Evolutionary conservation across 2,329 filamentous ascomycete genomes (phyloP).

Genomic region (Byssothecium circinans): DNA sequence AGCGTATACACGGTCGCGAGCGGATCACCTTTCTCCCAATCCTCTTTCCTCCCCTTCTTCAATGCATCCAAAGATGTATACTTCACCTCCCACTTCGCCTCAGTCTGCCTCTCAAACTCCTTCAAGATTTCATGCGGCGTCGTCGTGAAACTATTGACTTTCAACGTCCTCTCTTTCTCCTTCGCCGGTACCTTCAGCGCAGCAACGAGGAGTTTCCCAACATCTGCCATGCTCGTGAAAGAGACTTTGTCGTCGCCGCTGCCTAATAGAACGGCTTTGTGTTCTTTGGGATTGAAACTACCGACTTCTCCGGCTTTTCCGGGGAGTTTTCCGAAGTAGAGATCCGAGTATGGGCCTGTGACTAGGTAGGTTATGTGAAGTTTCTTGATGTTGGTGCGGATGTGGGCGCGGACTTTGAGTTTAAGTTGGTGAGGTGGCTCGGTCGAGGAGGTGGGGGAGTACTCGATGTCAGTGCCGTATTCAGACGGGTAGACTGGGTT

Average conservation of each 20-base stretch:
- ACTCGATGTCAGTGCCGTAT: slow-evolving; percentile 53
- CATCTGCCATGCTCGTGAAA: slow-evolving; percentile 72
- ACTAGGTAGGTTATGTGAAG: slow-evolving; percentile 69
- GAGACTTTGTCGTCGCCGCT: slow-evolving; percentile 64
- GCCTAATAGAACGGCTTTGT: slow-evolving; percentile 63
- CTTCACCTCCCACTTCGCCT: slow-evolving; percentile 56
- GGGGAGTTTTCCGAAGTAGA: slow-evolving; percentile 56
- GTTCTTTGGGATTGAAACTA: slow-evolving; percentile 60
- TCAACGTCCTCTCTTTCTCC: slow-evolving; percentile 55
- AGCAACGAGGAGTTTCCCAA: slow-evolving; percentile 66
- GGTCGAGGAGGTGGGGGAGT: slow-evolving; percentile 58
- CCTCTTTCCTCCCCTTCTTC: slow-evolving; percentile 59
- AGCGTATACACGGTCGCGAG: slow-evolving; percentile 61
- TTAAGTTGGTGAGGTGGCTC: slow-evolving; percentile 73
- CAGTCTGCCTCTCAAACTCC: slow-evolving; percentile 69
- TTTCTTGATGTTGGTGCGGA: slow-evolving; percentile 56
- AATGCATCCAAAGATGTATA: slow-evolving; percentile 59
- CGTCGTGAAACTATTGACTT: slow-evolving; percentile 71
- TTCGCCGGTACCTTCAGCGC: slow-evolving; percentile 58
- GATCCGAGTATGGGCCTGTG: slow-evolving; percentile 68
- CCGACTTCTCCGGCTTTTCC: slow-evolving; percentile 50
- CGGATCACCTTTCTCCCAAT: slow-evolving; percentile 58
- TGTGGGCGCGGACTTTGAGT: slow-evolving; percentile 65
- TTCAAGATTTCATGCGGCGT: slow-evolving; percentile 63
- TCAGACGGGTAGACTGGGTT: slow-evolving; percentile 68